A percentile compares a stretch with the other conserved stretches of the same genome.
Conservation (phyloP, 2,329 filamentous ascomycete genomes). For the Paramyrothecium roridum region DNA sequence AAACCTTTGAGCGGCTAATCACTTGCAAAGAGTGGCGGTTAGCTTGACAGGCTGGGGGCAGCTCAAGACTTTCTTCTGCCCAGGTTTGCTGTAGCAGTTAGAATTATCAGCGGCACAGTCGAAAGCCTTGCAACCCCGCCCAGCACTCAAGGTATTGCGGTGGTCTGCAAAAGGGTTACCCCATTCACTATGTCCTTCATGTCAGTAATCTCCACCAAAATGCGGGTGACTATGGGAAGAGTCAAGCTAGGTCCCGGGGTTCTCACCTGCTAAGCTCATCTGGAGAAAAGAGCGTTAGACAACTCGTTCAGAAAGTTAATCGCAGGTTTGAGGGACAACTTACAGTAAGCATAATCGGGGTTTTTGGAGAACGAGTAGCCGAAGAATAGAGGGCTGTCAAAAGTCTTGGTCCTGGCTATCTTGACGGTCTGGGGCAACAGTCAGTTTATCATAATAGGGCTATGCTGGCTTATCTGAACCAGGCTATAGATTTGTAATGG, state of each 20-base stretch:
- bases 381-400: constrained; percentile 34
- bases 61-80: constrained; percentile 33
- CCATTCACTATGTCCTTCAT: constrained; percentile 16
- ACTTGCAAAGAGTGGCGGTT: constrained; percentile 24
- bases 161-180: constrained; percentile 36
- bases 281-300: constrained; percentile 10
- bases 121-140: constrained; percentile 32
- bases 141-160: constrained; percentile 33
- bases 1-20: no score
- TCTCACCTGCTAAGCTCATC: constrained; percentile 34
- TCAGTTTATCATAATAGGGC: neutral
- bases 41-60: constrained; percentile 37
- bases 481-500: neutral
- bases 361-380: constrained; percentile 35
- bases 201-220: neutral
- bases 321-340: constrained; percentile 10
- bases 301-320: neutral
- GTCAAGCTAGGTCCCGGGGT: neutral
- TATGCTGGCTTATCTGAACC: neutral
- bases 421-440: constrained; percentile 29
- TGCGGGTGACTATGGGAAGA: neutral
- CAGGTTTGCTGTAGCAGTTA: constrained; percentile 36
- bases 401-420: constrained; percentile 33
- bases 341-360: constrained; percentile 36
- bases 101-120: constrained; percentile 31